Evolutionary conservation across 331 rosid genomes (phyloP).

Genomic region (Stylosanthes scabra): DNA sequence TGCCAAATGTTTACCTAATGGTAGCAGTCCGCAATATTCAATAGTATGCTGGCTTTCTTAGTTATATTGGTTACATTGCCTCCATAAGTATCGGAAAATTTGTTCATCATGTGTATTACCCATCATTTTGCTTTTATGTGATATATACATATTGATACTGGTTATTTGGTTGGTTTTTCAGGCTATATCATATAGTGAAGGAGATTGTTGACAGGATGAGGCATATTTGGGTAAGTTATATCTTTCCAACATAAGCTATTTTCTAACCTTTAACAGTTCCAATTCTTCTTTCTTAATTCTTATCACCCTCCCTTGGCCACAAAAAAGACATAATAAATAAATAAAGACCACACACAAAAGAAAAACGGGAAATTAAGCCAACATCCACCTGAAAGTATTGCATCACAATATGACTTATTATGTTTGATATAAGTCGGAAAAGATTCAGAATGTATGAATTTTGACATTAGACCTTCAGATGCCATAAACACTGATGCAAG

Average conservation of each 20-base stretch:
- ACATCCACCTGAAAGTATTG: background rate
- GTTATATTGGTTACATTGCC: background rate
- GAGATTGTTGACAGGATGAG: conserved; percentile 87
- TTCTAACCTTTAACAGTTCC: too few relatives aligned
- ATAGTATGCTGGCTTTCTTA: conserved; percentile 52
- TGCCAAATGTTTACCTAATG: conserved; percentile 83
- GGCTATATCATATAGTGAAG: conserved; percentile 83
- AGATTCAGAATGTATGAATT: conserved; percentile 65
- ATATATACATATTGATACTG: background rate
- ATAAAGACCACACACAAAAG: conserved; percentile 29
- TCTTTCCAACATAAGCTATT: too few relatives aligned
- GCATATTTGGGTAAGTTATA: conserved; percentile 84
- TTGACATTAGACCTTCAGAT: conserved; percentile 89
- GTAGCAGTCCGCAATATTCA: conserved; percentile 86
- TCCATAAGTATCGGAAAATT: background rate
- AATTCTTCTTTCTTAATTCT: too few relatives aligned
- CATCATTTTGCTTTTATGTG: conserved; percentile 9
- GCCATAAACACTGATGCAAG: conserved; percentile 94
- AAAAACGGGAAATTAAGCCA: background rate
- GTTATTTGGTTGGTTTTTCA: conserved; percentile 43
- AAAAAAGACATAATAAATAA: too few relatives aligned
- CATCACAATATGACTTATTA: conserved; percentile 5
- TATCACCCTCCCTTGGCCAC: too few relatives aligned
- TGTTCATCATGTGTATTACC: background rate
- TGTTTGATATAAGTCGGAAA: conserved; percentile 64